phyloP scores from a whole-genome alignment of 1,284 basidiomycete species.

The Rhodotorula sp. region DNA sequence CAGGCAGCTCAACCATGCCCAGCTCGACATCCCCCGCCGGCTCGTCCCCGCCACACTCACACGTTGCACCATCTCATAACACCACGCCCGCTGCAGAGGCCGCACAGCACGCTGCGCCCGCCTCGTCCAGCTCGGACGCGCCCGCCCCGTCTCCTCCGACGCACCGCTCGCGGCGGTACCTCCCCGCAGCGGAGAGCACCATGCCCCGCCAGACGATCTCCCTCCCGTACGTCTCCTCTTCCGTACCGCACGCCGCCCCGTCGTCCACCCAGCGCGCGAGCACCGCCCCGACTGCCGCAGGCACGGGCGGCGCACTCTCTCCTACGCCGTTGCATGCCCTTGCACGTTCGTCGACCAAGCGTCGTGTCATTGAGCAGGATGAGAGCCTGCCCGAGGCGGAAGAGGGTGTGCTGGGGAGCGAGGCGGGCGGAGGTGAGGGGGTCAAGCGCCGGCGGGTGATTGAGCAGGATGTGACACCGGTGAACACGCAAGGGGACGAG shows the following conservation, averaged over 20 bases:
- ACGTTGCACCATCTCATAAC: neutral
- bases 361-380: conserved; percentile 9
- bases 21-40: too few relatives aligned
- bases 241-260: neutral
- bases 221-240: neutral
- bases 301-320: neutral
- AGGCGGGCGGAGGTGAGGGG: neutral
- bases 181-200: neutral
- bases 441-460: conserved; percentile 12
- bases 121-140: conserved; percentile 1
- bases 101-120: too few relatives aligned
- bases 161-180: neutral
- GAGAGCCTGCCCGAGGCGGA: neutral
- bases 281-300: neutral
- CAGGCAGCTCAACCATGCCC: too few relatives aligned
- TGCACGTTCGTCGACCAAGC: neutral
- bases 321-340: neutral
- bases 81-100: neutral
- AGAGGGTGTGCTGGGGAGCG: neutral
- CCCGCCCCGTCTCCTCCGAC: neutral
- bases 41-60: too few relatives aligned
- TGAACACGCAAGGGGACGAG: neutral
- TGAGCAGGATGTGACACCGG: conserved; percentile 11
- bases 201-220: neutral
- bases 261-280: neutral